phyloP scores from a whole-genome alignment of 345 rosid genomes.

The Hibiscus tridactylites region DNA sequence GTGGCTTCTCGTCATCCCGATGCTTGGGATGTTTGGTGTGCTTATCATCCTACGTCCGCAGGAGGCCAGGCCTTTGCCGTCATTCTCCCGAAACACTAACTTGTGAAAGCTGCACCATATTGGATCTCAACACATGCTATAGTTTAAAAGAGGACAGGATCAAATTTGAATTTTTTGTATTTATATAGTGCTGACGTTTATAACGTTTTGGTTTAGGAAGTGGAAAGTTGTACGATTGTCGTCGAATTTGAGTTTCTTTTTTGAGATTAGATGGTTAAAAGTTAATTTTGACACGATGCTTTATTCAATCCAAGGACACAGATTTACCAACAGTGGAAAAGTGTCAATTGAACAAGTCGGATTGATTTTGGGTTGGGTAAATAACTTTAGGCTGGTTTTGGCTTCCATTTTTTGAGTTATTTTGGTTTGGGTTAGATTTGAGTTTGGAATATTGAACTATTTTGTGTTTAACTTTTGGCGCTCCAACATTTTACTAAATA shows the following conservation, averaged over 20 bases:
- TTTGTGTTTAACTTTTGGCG: too few relatives aligned
- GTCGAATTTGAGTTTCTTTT: constrained; percentile 9
- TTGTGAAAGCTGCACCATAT: constrained; percentile 23
- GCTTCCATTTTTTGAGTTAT: too few relatives aligned
- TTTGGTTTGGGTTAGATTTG: too few relatives aligned
- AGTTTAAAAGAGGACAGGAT: neutral
- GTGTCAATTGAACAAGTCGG: neutral
- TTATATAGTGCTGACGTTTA: neutral
- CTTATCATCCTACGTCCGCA: constrained; percentile 87
- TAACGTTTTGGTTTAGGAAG: constrained; percentile 2
- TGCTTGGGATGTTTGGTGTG: constrained; percentile 91
- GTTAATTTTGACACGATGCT: neutral
- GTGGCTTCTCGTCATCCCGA: constrained; percentile 96
- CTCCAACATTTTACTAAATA: too few relatives aligned
- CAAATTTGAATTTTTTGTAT: neutral
- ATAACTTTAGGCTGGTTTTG: too few relatives aligned
- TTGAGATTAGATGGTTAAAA: neutral
- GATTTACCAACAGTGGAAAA: neutral
- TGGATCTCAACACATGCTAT: neutral
- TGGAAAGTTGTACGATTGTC: constrained; percentile 26
- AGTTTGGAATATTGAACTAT: too few relatives aligned
- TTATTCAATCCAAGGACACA: neutral
- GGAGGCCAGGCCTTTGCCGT: constrained; percentile 84
- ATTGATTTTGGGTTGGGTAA: too few relatives aligned
- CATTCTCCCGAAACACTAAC: constrained; percentile 84